Base-by-base conservation (phyloP, 768 basidiomycete genomes). In the Tricholoma sp. region DNA sequence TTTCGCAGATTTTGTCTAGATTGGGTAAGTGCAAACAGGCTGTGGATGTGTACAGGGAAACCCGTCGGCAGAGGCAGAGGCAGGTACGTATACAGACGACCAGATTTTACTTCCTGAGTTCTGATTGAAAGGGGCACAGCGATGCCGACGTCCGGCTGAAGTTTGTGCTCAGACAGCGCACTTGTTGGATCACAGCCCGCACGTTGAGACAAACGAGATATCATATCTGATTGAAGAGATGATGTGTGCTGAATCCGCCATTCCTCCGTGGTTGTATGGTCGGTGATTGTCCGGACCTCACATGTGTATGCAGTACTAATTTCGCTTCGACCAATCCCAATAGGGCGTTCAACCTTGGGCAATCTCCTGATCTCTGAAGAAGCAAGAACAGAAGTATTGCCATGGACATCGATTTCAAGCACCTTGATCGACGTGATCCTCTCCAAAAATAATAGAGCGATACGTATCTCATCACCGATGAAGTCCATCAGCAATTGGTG, bases 1-100 rank as follows among this genome's bases (percentile, higher is more conserved):
- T 81, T 81, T 14, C 73, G 67, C 16, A 82, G 64, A 46, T 77
- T 71, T 53, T 81, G 78, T 12, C 82, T 64, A 0, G 74, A 75
- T 7, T 70, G 68, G 0, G 78, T 77, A 12, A 83, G 63, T 0
- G 80, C 77, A 57, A 83, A 80, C 2, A 77, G 57, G 0, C 70
- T 77, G 58, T 83, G 79, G 2, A 81, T 57, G 57, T 82, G 80
- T 5, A 71, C 67, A 0, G 76, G 74, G 53, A 80, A 80, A 5
- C 71, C 69, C 0, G 81, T 81, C 1, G 60, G 57, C 21, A 82
- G 64, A 0, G 82, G 81, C 0, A 83, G 66, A 0, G 80, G 80
- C 5, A 82, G 73, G 45, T 70, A 78, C 0, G 80, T 80, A 63
- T 80, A 83, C 11, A 83, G 66, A 3, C 77, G 69, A 1, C 81